These are phyloP conservation scores for Kwoniella pini DNA, from an alignment of 768 basidiomycete species.

Conservation along the genomic window DNA sequence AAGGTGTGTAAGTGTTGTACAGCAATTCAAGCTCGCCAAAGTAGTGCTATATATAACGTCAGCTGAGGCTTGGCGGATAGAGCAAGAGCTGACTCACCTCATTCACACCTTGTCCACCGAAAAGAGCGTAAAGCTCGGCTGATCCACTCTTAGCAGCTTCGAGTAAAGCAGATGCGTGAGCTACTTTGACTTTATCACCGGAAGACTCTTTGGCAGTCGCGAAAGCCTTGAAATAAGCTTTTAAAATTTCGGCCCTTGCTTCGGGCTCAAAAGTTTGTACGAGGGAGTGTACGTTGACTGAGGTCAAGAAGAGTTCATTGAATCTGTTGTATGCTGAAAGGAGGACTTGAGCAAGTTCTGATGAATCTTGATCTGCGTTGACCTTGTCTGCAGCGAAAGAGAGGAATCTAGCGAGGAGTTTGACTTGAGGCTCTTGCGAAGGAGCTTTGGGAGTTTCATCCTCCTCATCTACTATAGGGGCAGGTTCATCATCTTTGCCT, in stretches of 20 bases:
- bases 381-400: constrained; percentile 70
- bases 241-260: constrained; percentile 71
- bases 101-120: constrained; percentile 97
- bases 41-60: constrained; percentile 63
- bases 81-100: constrained; percentile 58
- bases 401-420: constrained; percentile 81
- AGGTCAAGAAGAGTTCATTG: constrained; percentile 69
- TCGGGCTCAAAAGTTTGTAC: constrained; percentile 73
- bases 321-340: constrained; percentile 75
- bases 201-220: constrained; percentile 65
- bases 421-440: constrained; percentile 66
- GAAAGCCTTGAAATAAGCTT: constrained; percentile 76
- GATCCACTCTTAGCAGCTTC: constrained; percentile 52
- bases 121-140: constrained; percentile 75
- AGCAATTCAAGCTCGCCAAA: constrained; percentile 90
- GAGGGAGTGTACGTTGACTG: constrained; percentile 78
- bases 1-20: constrained; percentile 87
- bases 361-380: constrained; percentile 58
- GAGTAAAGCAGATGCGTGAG: constrained; percentile 57
- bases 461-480: constrained; percentile 62
- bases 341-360: constrained; percentile 60
- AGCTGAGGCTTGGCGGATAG: constrained; percentile 4
- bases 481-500: constrained; percentile 52
- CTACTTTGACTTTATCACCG: constrained; percentile 58
- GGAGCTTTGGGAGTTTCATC: constrained; percentile 58